Evolutionary conservation across 2,329 filamentous ascomycete genomes (phyloP), one percentile per base, ranked within the genome.

Genomic region (Fusarium penzigii): DNA sequence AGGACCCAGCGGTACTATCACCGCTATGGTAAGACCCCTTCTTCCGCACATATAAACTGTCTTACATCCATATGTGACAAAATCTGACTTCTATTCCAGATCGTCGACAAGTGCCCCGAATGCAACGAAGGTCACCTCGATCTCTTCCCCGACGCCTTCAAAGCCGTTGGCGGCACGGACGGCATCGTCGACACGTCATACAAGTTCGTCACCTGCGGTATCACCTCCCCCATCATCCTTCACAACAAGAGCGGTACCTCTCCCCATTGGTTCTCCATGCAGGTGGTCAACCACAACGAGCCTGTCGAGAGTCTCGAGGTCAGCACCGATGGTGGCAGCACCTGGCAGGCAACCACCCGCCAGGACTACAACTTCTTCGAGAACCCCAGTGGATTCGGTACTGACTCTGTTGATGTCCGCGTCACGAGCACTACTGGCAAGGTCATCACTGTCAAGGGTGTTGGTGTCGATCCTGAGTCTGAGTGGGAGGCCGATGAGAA

Each of bases 231-330:
- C 4, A 64, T 78, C 5, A 55, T 68, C n/a, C 68, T 78, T 9
- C 72, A 72, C 61, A 77, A 73, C 68, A 78, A 78, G 68, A 67
- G 65, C 14, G 75, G 75, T 10, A 73, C 73, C 5, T 76, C 73
- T 6, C 45, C 58, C n/a, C 68, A 71, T 63, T 78, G 72, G 74
- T 71, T 68, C 61, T 67, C 65, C 41, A 70, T 72, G 76, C 85
- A 88, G 67, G 83, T 87, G 41, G 75, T 85, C 62, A 87, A 87
- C 69, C 72, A 80, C 62, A 85, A 85, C 65, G 74, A 81, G 53
- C 75, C 77, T 14, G 76, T 87, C 39, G 61, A 73, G 48, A 75
- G 71, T 56, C 74, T 88, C 20, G 83, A 87, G 59, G 83, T 87
- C 52, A 83, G 80, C 52, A 82, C 76, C 16, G 79, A 88, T 62